Percentiles rank a stretch among this genome's conserved stretches.
These are phyloP conservation scores for Oropetium thomaeum DNA, from an alignment of 176 grass and related monocot genomes.

Conservation along the genomic window DNA sequence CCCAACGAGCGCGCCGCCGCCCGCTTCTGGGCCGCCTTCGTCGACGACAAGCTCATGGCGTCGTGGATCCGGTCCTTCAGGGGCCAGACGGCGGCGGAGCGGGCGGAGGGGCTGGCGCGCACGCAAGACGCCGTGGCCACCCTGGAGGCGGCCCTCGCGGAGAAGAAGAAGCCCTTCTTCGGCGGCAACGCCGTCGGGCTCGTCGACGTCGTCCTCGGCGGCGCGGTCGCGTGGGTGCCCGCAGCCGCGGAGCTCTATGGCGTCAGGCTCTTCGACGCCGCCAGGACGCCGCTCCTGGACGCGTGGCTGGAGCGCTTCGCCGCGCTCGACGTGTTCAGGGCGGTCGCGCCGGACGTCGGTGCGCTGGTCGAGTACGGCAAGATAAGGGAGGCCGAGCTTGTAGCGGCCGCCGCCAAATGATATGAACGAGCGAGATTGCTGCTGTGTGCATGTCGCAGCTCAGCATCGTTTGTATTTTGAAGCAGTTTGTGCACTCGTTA, in stretches of 20 bases:
- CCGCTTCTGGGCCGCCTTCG: slow-evolving; percentile 48
- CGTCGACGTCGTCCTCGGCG: slow-evolving; percentile 34
- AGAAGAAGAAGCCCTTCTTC: slow-evolving; percentile 41
- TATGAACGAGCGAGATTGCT: too few relatives aligned
- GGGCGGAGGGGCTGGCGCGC: slow-evolving; percentile 2
- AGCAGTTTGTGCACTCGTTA: too few relatives aligned
- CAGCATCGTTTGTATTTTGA: too few relatives aligned
- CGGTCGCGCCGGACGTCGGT: slow-evolving; percentile 8
- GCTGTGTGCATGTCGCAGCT: too few relatives aligned
- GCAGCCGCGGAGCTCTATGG: slow-evolving; percentile 10
- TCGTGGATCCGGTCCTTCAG: neutral
- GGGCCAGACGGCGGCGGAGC: slow-evolving; percentile 13
- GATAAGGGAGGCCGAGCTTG: neutral
- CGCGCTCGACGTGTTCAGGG: slow-evolving; percentile 25
- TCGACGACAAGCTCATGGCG: slow-evolving; percentile 34
- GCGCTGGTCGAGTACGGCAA: neutral
- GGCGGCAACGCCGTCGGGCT: slow-evolving; percentile 36
- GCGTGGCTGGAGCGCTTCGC: slow-evolving; percentile 33
- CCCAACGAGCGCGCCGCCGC: slow-evolving; percentile 39
- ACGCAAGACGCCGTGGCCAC: neutral
- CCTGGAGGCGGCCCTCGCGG: slow-evolving; percentile 34
- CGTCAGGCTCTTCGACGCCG: slow-evolving; percentile 35
- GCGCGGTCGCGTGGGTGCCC: slow-evolving; percentile 14
- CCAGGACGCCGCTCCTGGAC: slow-evolving; percentile 23
- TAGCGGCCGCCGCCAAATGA: neutral